Conservation (phyloP, 1,139 yeast genomes). For the Debaryomyces sp. region DNA sequence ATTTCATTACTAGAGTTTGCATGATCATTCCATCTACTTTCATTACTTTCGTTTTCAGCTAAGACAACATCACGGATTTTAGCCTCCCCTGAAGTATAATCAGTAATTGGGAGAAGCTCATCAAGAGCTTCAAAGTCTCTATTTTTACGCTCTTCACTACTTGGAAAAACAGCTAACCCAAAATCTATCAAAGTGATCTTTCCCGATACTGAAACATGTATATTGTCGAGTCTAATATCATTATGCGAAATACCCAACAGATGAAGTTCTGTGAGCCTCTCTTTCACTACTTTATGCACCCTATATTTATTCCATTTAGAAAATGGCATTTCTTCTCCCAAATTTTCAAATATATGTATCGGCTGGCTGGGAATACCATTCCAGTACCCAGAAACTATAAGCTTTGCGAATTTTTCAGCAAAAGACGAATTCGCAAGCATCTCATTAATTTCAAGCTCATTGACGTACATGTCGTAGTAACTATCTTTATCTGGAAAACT, state of each 20-base stretch:
- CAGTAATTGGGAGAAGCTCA: not conserved
- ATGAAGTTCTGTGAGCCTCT: constrained; percentile 1
- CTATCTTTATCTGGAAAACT: not conserved
- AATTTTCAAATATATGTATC: constrained; percentile 5
- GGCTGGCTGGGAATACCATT: constrained; percentile 5
- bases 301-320: not conserved
- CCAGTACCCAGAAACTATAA: constrained; percentile 8
- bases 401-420: constrained; percentile 7
- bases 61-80: not conserved
- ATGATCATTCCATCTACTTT: too few relatives aligned
- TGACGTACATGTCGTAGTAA: constrained; percentile 5
- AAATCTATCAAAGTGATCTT: constrained; percentile 3
- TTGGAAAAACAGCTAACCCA: not conserved
- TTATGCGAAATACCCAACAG: constrained; percentile 4
- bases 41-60: not conserved
- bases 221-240: constrained; percentile 1
- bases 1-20: too few relatives aligned
- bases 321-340: not conserved
- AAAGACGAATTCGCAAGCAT: constrained; percentile 3
- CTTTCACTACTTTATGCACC: constrained; percentile 1
- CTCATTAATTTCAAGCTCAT: constrained; percentile 7
- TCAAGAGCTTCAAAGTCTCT: constrained; percentile 6
- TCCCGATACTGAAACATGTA: constrained; percentile 2
- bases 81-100: too few relatives aligned
- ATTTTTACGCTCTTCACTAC: constrained; percentile 5